A percentile compares a stretch with the other conserved stretches of the same genome.
Conservation (phyloP, 2,329 filamentous ascomycete species). For the Paracorniculantispora psalliotae region DNA sequence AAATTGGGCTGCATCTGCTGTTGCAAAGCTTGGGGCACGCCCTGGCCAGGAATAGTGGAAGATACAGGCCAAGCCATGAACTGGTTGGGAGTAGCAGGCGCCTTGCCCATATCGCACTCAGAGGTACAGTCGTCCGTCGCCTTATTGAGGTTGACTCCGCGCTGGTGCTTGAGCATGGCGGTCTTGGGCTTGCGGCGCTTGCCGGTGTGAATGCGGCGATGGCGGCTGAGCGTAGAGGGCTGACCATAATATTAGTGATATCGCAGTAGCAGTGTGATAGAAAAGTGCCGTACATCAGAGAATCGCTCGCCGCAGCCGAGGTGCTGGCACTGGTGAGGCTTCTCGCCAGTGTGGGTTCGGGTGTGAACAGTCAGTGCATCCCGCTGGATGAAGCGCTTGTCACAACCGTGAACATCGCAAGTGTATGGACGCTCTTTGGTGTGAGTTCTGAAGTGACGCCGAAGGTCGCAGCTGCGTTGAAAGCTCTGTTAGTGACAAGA, state of each 20-base stretch:
- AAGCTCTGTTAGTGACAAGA: constrained; percentile 50
- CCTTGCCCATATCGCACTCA: constrained; percentile 54
- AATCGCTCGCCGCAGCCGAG: constrained; percentile 63
- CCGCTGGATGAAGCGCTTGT: constrained; percentile 67
- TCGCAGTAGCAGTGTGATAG: not conserved
- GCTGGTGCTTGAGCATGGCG: constrained; percentile 64
- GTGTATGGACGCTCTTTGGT: constrained; percentile 65
- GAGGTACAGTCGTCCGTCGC: constrained; percentile 49
- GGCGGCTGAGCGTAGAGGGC: constrained; percentile 61
- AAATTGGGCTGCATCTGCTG: constrained; percentile 39
- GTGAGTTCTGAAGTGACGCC: constrained; percentile 66
- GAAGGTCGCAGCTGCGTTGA: constrained; percentile 66
- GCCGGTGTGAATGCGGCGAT: constrained; percentile 61
- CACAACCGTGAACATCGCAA: constrained; percentile 55
- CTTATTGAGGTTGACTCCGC: constrained; percentile 52
- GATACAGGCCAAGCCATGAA: constrained; percentile 48
- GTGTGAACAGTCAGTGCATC: constrained; percentile 67
- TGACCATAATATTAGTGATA: constrained; percentile 25
- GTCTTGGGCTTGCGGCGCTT: constrained; percentile 67
- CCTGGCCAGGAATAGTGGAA: constrained; percentile 34
- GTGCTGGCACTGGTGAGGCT: constrained; percentile 64
- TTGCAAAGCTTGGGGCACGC: constrained; percentile 40
- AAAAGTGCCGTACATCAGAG: constrained; percentile 53
- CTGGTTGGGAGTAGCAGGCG: constrained; percentile 53
- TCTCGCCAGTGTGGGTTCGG: constrained; percentile 66